Evolutionary conservation across 106 monocot genomes (phyloP).

Genomic region (Triglochin maritima): DNA sequence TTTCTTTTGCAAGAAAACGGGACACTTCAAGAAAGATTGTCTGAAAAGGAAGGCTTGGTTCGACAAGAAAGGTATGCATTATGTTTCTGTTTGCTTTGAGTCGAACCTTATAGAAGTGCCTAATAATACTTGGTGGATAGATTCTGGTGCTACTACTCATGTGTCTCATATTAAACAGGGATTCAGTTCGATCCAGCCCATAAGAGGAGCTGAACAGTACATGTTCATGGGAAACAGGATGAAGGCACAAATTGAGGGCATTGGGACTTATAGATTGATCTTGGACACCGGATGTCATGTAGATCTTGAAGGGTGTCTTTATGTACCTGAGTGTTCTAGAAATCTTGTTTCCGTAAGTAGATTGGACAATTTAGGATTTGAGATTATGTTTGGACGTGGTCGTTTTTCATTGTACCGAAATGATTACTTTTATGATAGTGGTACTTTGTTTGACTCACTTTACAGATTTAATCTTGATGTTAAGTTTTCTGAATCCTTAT

Average conservation of each 20-base stretch:
- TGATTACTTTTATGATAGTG: neutral
- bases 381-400: neutral
- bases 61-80: conserved; percentile 4
- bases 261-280: neutral
- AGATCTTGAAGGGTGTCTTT: neutral
- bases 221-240: neutral
- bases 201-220: neutral
- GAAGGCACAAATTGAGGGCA: neutral
- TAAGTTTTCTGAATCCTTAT: neutral
- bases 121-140: conserved; percentile 16
- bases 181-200: neutral
- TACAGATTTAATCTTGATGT: neutral
- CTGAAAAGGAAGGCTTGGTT: neutral
- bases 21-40: conserved; percentile 10
- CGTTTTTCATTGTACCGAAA: neutral
- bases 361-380: neutral
- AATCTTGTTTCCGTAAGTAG: neutral
- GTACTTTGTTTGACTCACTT: neutral
- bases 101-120: conserved; percentile 3
- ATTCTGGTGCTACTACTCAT: conserved; percentile 13
- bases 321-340: neutral
- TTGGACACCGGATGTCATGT: neutral
- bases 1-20: conserved; percentile 9
- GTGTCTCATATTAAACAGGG: conserved; percentile 13
- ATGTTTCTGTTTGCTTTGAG: conserved; percentile 4